phyloP scores from a whole-genome alignment of 176 grass and related monocot species.

The Secale cereale region DNA sequence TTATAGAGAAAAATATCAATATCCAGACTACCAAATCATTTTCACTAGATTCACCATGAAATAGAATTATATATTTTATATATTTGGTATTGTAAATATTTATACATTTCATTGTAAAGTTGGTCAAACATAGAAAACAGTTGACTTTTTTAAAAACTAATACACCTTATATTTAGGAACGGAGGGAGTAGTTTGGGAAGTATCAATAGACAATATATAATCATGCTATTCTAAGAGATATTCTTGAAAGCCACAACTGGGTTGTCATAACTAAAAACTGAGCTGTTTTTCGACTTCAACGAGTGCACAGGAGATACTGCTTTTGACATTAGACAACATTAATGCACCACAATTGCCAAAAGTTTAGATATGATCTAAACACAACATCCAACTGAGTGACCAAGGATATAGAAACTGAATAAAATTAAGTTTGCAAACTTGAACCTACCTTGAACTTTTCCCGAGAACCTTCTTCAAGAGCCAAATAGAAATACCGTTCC shows the following conservation, averaged over 20 bases:
- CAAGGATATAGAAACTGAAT: neutral
- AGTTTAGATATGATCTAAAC: neutral
- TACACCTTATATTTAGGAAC: too few species aligned
- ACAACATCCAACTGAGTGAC: neutral
- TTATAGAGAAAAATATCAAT: too few species aligned
- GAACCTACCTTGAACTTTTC: constrained; percentile 75
- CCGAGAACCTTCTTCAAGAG: constrained; percentile 79
- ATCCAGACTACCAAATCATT: too few species aligned
- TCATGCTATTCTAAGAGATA: neutral
- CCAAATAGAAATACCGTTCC: constrained; percentile 80
- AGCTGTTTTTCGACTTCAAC: neutral
- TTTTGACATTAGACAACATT: neutral
- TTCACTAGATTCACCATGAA: too few species aligned
- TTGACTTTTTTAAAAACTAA: too few species aligned
- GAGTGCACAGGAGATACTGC: neutral
- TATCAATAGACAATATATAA: neutral
- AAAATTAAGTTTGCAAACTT: neutral
- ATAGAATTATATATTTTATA: too few species aligned
- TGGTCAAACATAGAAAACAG: too few species aligned
- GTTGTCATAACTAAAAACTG: neutral
- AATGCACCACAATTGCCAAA: neutral
- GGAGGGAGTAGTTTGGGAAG: neutral
- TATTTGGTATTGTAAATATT: too few species aligned
- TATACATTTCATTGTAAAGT: too few species aligned
- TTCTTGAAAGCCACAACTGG: neutral